These are phyloP conservation scores for Cordyceps farinosa DNA, from an alignment of 2,329 filamentous ascomycete species.

Conservation along the genomic window DNA sequence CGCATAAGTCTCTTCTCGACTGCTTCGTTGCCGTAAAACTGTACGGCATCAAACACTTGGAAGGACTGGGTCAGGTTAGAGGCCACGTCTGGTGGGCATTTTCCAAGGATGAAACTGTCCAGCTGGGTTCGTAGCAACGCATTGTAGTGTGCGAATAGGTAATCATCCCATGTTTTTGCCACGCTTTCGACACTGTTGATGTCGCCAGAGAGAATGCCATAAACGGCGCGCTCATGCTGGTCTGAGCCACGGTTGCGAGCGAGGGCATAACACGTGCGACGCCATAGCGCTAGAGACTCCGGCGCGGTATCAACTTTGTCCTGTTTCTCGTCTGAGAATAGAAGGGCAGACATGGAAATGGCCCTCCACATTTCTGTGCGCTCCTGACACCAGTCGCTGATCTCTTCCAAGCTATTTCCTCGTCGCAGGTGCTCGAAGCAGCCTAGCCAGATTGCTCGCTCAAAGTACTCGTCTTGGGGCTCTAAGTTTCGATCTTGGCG, in stretches of 20 bases:
- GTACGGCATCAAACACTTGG: constrained; percentile 60
- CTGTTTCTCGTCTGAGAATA: constrained; percentile 49
- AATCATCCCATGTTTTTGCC: constrained; percentile 79
- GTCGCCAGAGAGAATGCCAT: constrained; percentile 85
- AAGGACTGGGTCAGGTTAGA: constrained; percentile 57
- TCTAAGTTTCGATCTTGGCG: constrained; percentile 75
- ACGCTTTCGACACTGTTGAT: constrained; percentile 71
- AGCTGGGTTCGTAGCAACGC: constrained; percentile 78
- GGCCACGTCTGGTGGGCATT: constrained; percentile 51
- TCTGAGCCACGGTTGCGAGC: constrained; percentile 67
- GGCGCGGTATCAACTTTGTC: constrained; percentile 34
- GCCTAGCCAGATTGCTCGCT: constrained; percentile 87
- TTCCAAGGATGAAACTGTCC: constrained; percentile 62
- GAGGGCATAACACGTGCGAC: constrained; percentile 69
- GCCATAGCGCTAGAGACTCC: constrained; percentile 62
- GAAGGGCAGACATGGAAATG: constrained; percentile 71
- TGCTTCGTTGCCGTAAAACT: constrained; percentile 53
- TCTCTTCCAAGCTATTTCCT: constrained; percentile 68
- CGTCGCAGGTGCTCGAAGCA: constrained; percentile 89
- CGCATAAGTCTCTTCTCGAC: constrained; percentile 58
- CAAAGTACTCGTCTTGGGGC: constrained; percentile 80
- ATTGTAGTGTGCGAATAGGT: constrained; percentile 84
- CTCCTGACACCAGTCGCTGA: constrained; percentile 82
- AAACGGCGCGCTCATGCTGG: constrained; percentile 83
- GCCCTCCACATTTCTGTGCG: constrained; percentile 87